Base-by-base conservation (phyloP, 768 basidiomycete species). In the Lactifluus hygrophoroides region DNA sequence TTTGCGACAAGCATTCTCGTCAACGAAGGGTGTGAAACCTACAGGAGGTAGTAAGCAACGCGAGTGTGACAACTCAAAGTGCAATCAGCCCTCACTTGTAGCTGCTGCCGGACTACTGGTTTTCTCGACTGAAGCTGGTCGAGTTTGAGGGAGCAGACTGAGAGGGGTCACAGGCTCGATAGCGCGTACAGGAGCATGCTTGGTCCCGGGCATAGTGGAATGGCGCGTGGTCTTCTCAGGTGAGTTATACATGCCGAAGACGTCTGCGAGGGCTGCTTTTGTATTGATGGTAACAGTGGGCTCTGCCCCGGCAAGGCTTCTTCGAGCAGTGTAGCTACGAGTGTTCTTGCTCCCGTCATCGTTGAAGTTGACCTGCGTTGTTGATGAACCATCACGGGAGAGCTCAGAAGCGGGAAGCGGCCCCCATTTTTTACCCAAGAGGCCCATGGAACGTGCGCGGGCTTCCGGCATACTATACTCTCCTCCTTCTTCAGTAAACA, bases 241-340 rank as follows among this genome's bases (percentile, higher is more conserved):
- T 9, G 88, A 90, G 69, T 96, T 95, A 69, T 94, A 98, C 87
- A 98, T 93, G 52, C 86, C 88, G 72, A 94, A 93, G 42, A 98
- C 92, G 67, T 97, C 93, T 13, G 83, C 88, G 34, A 96, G 77
- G 3, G 96, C 96, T 62, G 92, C 90, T 69, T 93, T 94, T 28
- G 96, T 99, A 69, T 96, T 96, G 65, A 98, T 92, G 0, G 96
- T 99, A 6, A 98, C 86, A 0, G 90, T 92, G 4, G 90, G 88
- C 69, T 92, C 90, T 16, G 74, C 76, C 16, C 71, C 77, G 28
- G 70, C 72, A 57, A 74, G 68, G 40, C 76, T 79, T 72, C 75
- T 80, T 54, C 81, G 73, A 27, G 73, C 74, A 51, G 66, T 65
- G 10, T 69, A 69, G 54, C 74, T 72, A 57, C 68, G 65, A 10